These are phyloP conservation scores for Monilinia vaccinii-corymbosi DNA, from an alignment of 2,329 filamentous ascomycete genomes.

Conservation along the genomic window DNA sequence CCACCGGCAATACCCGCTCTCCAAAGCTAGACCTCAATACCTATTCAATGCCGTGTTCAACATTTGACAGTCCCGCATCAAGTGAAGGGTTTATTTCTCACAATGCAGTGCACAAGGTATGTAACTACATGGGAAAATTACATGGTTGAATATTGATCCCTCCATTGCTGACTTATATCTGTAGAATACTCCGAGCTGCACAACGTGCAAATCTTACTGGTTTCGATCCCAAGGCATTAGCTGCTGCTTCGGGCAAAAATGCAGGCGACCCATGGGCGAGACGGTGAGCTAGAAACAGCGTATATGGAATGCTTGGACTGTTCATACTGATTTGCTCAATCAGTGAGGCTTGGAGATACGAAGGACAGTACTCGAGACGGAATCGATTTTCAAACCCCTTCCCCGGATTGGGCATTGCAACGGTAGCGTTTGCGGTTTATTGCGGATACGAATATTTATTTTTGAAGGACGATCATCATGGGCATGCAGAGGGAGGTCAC, in stretches of 20 bases:
- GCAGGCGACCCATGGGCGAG: slow-evolving; percentile 58
- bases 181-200: slow-evolving; percentile 29
- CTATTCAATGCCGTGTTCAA: neutral
- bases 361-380: slow-evolving; percentile 74
- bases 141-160: neutral
- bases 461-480: slow-evolving; percentile 59
- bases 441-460: slow-evolving; percentile 86
- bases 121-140: too few relatives aligned
- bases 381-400: slow-evolving; percentile 84
- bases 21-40: neutral
- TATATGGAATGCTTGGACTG: neutral
- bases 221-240: slow-evolving; percentile 80
- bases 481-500: slow-evolving; percentile 39
- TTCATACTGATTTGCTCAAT: slow-evolving; percentile 41
- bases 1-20: neutral
- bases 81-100: slow-evolving; percentile 11
- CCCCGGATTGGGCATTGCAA: slow-evolving; percentile 86
- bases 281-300: slow-evolving; percentile 39
- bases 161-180: slow-evolving; percentile 13
- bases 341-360: slow-evolving; percentile 94
- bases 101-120: slow-evolving; percentile 29
- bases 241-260: slow-evolving; percentile 54
- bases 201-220: slow-evolving; percentile 69
- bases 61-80: slow-evolving; percentile 1
- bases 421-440: slow-evolving; percentile 84